These are phyloP conservation scores for Solanum chacoense DNA, from an alignment of 305 asterid species.

Conservation along the genomic window DNA sequence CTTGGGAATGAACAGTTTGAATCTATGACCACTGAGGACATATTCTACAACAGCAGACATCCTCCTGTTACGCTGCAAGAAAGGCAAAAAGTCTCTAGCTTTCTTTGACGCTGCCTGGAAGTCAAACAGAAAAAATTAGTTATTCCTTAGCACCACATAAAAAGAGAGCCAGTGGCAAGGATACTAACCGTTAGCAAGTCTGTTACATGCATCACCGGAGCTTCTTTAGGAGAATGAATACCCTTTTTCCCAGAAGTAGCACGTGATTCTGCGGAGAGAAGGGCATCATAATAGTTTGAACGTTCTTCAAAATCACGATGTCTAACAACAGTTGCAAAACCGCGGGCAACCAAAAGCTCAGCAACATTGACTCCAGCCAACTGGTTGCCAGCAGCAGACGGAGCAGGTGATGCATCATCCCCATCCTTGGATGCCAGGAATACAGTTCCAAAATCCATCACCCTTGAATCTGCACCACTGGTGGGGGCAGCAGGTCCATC, in stretches of 20 bases:
- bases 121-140: not conserved
- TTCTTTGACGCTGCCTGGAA: constrained; percentile 68
- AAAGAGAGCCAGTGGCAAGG: not conserved
- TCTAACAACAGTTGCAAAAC: constrained; percentile 81
- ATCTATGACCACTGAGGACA: constrained; percentile 96
- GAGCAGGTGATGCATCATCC: constrained; percentile 31
- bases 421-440: constrained; percentile 76
- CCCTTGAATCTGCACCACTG: constrained; percentile 20
- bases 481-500: constrained; percentile 61
- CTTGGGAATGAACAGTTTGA: constrained; percentile 71
- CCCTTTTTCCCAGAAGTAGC: constrained; percentile 88
- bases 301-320: constrained; percentile 99
- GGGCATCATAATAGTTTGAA: constrained; percentile 81
- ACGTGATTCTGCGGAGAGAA: constrained; percentile 82
- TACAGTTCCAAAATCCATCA: constrained; percentile 94
- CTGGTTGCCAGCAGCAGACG: constrained; percentile 48
- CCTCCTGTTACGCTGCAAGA: constrained; percentile 75
- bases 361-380: constrained; percentile 63
- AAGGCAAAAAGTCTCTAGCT: constrained; percentile 87
- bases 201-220: constrained; percentile 77
- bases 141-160: not conserved
- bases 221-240: constrained; percentile 77
- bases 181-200: constrained; percentile 76
- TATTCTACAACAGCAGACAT: constrained; percentile 91
- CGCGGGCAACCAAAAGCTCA: constrained; percentile 88